Conservation (phyloP, 2,329 filamentous ascomycete genomes). For the Elsinoe australis region DNA sequence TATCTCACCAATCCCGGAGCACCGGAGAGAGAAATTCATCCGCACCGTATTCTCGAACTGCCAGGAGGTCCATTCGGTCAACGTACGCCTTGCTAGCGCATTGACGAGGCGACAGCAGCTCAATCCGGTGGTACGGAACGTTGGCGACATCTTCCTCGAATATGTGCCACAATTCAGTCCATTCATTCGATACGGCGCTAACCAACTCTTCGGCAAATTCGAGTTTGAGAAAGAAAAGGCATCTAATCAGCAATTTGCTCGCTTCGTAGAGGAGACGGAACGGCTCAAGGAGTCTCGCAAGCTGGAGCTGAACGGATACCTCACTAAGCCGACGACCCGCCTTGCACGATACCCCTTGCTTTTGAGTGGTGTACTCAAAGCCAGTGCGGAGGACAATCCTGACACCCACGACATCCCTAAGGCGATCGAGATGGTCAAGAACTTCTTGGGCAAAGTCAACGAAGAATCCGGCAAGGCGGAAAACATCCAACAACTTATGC, state of each 20-base stretch:
- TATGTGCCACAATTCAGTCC: constrained; percentile 88
- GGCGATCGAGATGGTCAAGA: constrained; percentile 77
- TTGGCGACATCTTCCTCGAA: constrained; percentile 91
- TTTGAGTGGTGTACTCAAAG: constrained; percentile 84
- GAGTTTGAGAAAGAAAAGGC: constrained; percentile 96
- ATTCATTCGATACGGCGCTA: constrained; percentile 93
- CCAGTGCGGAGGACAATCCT: constrained; percentile 78
- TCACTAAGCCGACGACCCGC: constrained; percentile 95
- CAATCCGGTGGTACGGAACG: constrained; percentile 74
- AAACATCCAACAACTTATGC: constrained; percentile 91
- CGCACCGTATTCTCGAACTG: constrained; percentile 94
- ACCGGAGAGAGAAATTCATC: constrained; percentile 82
- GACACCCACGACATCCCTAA: constrained; percentile 90
- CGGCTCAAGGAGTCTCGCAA: constrained; percentile 93
- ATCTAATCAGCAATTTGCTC: constrained; percentile 73
- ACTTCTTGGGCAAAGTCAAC: constrained; percentile 82
- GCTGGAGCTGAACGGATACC: constrained; percentile 90
- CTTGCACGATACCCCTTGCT: constrained; percentile 88
- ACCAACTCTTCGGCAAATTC: constrained; percentile 92
- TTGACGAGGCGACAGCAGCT: constrained; percentile 87
- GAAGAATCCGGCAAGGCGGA: constrained; percentile 93
- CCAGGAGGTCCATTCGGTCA: constrained; percentile 87
- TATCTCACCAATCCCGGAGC: constrained; percentile 78
- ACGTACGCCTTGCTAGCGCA: constrained; percentile 78
- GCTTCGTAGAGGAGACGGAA: constrained; percentile 95